These are phyloP conservation scores for Fusarium scirpi DNA, from an alignment of 2,329 filamentous ascomycete genomes.

Conservation along the genomic window DNA sequence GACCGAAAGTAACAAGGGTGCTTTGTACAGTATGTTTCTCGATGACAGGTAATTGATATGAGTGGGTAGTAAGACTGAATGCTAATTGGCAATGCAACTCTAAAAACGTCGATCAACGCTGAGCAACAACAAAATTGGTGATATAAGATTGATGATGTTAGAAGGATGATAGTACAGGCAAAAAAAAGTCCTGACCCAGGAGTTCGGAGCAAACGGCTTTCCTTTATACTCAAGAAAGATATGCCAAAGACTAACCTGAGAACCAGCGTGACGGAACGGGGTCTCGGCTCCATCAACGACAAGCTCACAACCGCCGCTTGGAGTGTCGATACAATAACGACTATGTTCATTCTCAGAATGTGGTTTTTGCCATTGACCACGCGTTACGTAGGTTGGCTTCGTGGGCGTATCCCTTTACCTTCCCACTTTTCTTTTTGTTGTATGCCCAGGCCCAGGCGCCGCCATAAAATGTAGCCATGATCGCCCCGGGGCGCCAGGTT, in stretches of 20 bases:
- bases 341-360: slow-evolving; percentile 13
- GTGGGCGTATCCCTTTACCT: slow-evolving; percentile 17
- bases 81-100: slow-evolving; percentile 17
- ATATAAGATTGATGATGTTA: slow-evolving; percentile 3
- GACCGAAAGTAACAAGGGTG: slow-evolving; percentile 32
- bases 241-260: slow-evolving; percentile 26
- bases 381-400: slow-evolving; percentile 24
- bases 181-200: slow-evolving; percentile 32
- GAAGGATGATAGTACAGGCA: slow-evolving; percentile 18
- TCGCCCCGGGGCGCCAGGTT: slow-evolving; percentile 25
- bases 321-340: slow-evolving; percentile 35
- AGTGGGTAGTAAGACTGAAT: slow-evolving; percentile 8
- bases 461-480: slow-evolving; percentile 30
- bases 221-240: slow-evolving; percentile 41
- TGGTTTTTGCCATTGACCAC: slow-evolving; percentile 33
- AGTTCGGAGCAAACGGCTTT: slow-evolving; percentile 46
- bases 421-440: slow-evolving; percentile 21
- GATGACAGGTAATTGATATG: slow-evolving; percentile 24
- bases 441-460: slow-evolving; percentile 18
- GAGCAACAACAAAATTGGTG: slow-evolving; percentile 8
- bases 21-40: slow-evolving; percentile 22
- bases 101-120: slow-evolving; percentile 15
- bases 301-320: slow-evolving; percentile 40
- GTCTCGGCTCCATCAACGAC: slow-evolving; percentile 35
- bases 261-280: slow-evolving; percentile 39